Percentiles rank a stretch among this genome's conserved stretches.
Evolutionary conservation across 257 asterid species (phyloP).

Genomic region (Nyctanthes arbortristis): DNA sequence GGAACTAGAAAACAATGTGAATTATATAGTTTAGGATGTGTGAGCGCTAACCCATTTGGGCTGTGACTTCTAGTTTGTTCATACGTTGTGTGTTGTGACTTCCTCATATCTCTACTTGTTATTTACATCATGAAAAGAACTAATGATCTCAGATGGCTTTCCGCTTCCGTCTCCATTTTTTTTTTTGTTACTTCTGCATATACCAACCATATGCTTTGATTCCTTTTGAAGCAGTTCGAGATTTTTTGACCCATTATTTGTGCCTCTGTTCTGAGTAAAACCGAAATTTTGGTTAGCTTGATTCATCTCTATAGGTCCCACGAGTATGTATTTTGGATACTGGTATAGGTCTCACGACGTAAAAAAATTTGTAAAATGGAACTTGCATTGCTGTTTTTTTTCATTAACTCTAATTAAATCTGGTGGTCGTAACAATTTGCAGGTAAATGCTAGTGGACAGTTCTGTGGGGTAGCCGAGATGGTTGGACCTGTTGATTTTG

Average conservation of each 20-base stretch:
- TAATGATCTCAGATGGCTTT: not conserved
- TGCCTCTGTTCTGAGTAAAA: not conserved
- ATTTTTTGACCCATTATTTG: not conserved
- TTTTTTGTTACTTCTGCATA: not conserved
- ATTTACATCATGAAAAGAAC: not conserved
- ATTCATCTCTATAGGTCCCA: not conserved
- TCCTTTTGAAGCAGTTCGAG: not conserved
- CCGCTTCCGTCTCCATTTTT: not conserved
- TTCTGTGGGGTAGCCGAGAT: constrained; percentile 99
- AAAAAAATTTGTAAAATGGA: constrained; percentile 6
- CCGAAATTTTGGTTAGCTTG: not conserved
- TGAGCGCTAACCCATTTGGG: not conserved
- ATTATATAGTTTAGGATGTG: not conserved
- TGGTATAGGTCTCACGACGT: not conserved
- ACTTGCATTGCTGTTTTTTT: constrained; percentile 16
- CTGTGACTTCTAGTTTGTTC: not conserved
- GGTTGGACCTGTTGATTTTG: constrained; percentile 92
- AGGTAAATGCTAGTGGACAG: constrained; percentile 99
- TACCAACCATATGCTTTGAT: not conserved
- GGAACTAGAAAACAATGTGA: not conserved
- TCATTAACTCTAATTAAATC: constrained; percentile 13
- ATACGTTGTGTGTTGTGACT: not conserved
- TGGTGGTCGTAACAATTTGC: constrained; percentile 27
- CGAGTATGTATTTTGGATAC: not conserved
- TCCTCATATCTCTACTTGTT: not conserved